Evolutionary conservation across 345 rosid genomes (phyloP).

Genomic region (Litchi chinensis): DNA sequence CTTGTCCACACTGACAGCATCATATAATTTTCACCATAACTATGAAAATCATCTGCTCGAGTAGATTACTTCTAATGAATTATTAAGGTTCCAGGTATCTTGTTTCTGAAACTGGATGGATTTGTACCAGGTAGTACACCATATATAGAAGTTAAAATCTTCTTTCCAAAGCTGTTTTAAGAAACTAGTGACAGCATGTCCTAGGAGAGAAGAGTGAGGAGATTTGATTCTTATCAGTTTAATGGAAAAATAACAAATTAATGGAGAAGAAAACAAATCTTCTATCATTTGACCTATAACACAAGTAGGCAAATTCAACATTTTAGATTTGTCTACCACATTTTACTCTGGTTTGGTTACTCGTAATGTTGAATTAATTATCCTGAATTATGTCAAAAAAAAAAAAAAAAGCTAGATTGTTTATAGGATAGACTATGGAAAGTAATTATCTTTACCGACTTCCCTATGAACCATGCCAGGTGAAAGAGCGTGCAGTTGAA

Average conservation of each 20-base stretch:
- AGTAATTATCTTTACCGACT: conserved; percentile 8
- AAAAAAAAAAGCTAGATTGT: not conserved
- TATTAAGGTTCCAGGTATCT: not conserved
- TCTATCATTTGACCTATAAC: not conserved
- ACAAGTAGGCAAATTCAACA: not conserved
- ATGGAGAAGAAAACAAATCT: not conserved
- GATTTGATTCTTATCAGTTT: not conserved
- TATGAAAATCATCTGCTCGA: not conserved
- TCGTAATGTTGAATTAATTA: not conserved
- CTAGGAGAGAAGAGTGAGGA: not conserved
- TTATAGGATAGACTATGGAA: not conserved
- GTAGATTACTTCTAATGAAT: not conserved
- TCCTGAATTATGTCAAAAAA: not conserved
- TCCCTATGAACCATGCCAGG: conserved; percentile 45
- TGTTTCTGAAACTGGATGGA: not conserved
- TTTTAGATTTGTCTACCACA: not conserved
- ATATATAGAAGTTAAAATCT: not conserved
- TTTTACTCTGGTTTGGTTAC: not conserved
- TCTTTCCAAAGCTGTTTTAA: not conserved
- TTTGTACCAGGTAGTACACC: not conserved
- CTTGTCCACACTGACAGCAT: not conserved
- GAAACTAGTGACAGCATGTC: not conserved
- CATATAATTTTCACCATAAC: not conserved
- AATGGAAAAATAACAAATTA: too few species aligned
- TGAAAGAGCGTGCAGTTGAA: conserved; percentile 74